Percentiles rank a stretch among this genome's conserved stretches.
Conservation (phyloP, 2,329 filamentous ascomycete genomes). For the Ploettnerulaceae sp. region DNA sequence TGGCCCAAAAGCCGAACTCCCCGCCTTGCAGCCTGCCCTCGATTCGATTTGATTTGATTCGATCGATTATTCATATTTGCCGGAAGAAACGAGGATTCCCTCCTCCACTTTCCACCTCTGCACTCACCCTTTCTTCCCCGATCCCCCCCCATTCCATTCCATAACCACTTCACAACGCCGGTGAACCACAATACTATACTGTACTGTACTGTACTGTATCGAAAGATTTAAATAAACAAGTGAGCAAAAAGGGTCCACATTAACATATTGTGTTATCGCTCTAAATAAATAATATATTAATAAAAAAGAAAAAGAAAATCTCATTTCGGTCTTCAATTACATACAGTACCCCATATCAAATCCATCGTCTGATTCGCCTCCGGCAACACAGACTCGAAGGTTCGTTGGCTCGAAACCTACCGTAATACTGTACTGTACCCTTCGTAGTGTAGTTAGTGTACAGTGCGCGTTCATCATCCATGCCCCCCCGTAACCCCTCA, state of each 20-base stretch:
- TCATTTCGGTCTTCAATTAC: too few species aligned
- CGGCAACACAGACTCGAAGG: constrained; percentile 1
- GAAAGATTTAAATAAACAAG: too few species aligned
- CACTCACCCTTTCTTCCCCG: not conserved
- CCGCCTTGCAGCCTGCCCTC: constrained; percentile 11
- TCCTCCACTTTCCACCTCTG: not conserved
- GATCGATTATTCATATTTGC: constrained; percentile 11
- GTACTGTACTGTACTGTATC: not conserved
- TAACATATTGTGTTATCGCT: too few species aligned
- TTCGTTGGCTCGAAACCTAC: not conserved
- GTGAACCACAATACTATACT: not conserved
- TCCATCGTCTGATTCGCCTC: constrained; percentile 3
- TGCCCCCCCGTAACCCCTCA: too few species aligned
- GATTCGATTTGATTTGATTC: constrained; percentile 12
- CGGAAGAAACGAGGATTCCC: constrained; percentile 5
- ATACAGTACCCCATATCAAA: constrained; percentile 4
- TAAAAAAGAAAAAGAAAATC: too few species aligned
- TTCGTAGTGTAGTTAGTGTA: not conserved
- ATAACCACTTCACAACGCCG: too few species aligned
- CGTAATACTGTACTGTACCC: not conserved
- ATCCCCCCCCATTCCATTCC: not conserved
- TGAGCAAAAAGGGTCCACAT: too few species aligned
- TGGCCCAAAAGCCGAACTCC: constrained; percentile 10
- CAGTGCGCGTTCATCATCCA: too few species aligned
- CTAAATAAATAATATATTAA: too few species aligned